phyloP scores from a whole-genome alignment of 2,329 filamentous ascomycete genomes.

The Talaromyces islandicus region DNA sequence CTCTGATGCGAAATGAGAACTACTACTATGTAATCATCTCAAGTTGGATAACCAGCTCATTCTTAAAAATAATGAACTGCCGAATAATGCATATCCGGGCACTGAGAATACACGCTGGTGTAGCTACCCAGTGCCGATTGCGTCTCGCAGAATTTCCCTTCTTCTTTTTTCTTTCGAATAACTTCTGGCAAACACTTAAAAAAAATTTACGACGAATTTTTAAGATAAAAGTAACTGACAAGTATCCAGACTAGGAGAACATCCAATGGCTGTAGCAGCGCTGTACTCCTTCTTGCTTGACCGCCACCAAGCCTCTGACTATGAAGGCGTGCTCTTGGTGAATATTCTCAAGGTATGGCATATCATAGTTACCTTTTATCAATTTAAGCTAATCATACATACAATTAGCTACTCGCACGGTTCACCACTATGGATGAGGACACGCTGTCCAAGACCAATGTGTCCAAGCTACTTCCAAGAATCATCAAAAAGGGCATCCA shows the following conservation, averaged over 20 bases:
- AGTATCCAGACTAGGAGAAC: constrained; percentile 41
- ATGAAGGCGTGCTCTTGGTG: constrained; percentile 38
- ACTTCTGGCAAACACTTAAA: neutral
- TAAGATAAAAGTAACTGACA: constrained; percentile 14
- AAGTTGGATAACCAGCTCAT: constrained; percentile 21
- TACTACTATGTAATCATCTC: constrained; percentile 29
- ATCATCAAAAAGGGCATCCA: constrained; percentile 55
- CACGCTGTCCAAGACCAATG: constrained; percentile 54
- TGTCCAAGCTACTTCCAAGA: constrained; percentile 52
- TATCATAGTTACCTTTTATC: neutral
- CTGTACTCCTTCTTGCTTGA: constrained; percentile 45
- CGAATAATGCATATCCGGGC: constrained; percentile 4
- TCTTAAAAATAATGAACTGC: constrained; percentile 11
- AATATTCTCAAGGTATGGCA: constrained; percentile 40
- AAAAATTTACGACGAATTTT: constrained; percentile 2
- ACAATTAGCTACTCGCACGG: constrained; percentile 44
- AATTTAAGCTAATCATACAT: constrained; percentile 17
- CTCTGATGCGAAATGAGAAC: constrained; percentile 29
- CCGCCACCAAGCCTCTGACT: constrained; percentile 43
- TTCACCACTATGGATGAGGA: constrained; percentile 55
- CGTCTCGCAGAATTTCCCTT: neutral
- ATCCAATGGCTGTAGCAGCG: constrained; percentile 41
- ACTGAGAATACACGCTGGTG: constrained; percentile 5
- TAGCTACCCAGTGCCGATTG: constrained; percentile 5
- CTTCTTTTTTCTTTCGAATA: neutral